Evolutionary conservation across 306 rosid genomes (phyloP).

Genomic region (Lathyrus sativus): DNA sequence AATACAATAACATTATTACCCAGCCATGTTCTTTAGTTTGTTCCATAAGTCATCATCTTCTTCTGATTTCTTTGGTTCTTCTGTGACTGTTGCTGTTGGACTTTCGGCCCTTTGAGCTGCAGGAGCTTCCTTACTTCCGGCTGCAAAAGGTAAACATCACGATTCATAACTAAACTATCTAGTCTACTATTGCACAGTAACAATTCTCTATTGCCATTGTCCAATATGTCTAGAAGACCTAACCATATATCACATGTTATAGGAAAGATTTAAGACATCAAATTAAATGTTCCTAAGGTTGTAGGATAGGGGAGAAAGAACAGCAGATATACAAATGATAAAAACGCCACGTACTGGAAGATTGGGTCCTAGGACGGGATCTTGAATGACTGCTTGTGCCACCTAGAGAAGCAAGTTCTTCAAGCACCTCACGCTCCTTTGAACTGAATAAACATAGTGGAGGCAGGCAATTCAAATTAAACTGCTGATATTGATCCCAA

Average conservation of each 20-base stretch:
- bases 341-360: slow-evolving; percentile 59
- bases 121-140: slow-evolving; percentile 56
- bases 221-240: slow-evolving; percentile 28
- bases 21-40: slow-evolving; percentile 69
- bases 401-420: slow-evolving; percentile 72
- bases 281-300: slow-evolving; percentile 2
- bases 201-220: slow-evolving; percentile 21
- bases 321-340: slow-evolving; percentile 25
- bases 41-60: slow-evolving; percentile 63
- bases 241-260: slow-evolving; percentile 13
- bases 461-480: slow-evolving; percentile 34
- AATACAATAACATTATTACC: slow-evolving; percentile 54
- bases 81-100: slow-evolving; percentile 49
- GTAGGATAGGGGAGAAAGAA: slow-evolving; percentile 20
- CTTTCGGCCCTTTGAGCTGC: slow-evolving; percentile 52
- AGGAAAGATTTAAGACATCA: slow-evolving; percentile 24
- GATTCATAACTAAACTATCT: slow-evolving; percentile 37
- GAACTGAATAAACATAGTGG: slow-evolving; percentile 49
- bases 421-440: slow-evolving; percentile 84
- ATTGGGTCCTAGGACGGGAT: slow-evolving; percentile 55
- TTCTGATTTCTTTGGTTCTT: slow-evolving; percentile 53
- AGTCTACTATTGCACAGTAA: slow-evolving; percentile 16
- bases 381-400: slow-evolving; percentile 57
- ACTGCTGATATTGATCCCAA: slow-evolving; percentile 6
- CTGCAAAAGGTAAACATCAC: slow-evolving; percentile 47